Conservation (phyloP, 1,284 basidiomycete genomes). For the Irpex sp. region DNA sequence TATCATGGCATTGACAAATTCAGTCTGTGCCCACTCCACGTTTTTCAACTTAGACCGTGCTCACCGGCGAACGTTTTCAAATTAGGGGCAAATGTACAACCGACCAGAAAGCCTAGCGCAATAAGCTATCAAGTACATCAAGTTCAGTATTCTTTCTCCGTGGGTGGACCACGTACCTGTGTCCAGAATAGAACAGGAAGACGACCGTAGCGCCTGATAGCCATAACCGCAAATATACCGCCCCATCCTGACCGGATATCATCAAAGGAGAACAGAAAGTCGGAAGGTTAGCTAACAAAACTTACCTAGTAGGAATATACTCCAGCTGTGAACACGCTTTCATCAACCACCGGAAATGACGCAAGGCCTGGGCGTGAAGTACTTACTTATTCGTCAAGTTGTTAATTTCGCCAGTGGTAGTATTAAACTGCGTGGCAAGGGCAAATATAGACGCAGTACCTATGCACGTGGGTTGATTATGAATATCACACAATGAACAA, state of each 20-base stretch:
- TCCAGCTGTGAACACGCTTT: conserved; percentile 46
- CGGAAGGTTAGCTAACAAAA: conserved; percentile 3
- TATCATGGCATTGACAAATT: conserved; percentile 43
- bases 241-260: conserved; percentile 44
- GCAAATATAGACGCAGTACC: conserved; percentile 59
- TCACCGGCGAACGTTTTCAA: conserved; percentile 50
- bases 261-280: background rate
- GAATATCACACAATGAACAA: background rate
- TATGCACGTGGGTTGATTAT: conserved; percentile 16
- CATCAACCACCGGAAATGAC: background rate
- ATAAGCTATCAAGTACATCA: conserved; percentile 32
- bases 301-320: conserved; percentile 59
- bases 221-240: conserved; percentile 53
- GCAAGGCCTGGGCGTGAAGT: conserved; percentile 1
- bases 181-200: conserved; percentile 64
- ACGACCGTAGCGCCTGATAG: conserved; percentile 57
- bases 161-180: conserved; percentile 33
- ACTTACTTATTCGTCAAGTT: conserved; percentile 58
- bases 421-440: conserved; percentile 53
- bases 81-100: conserved; percentile 50
- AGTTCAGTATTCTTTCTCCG: background rate
- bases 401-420: conserved; percentile 57
- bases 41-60: conserved; percentile 2
- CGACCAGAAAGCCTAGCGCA: conserved; percentile 45
- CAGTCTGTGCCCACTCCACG: no score